These are phyloP conservation scores for Carex littledalei DNA, from an alignment of 176 grass and related monocot species.

Conservation along the genomic window DNA sequence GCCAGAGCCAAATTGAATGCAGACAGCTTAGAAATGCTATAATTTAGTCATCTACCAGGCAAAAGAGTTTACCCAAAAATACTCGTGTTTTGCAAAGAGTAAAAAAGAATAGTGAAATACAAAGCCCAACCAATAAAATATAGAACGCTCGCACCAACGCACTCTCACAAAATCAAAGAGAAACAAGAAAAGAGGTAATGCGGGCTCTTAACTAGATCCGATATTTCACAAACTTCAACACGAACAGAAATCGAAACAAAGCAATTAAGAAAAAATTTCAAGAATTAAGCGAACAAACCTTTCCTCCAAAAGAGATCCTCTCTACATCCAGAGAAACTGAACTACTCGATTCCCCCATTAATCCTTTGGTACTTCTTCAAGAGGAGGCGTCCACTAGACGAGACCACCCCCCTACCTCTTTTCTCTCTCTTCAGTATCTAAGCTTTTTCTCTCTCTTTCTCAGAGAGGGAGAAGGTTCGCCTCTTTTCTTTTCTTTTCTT, in stretches of 20 bases:
- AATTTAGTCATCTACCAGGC: neutral
- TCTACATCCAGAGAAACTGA: conserved; percentile 63
- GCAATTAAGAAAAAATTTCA: neutral
- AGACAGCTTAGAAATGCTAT: neutral
- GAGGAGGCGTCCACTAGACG: conserved; percentile 1
- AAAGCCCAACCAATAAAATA: neutral
- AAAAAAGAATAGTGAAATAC: conserved; percentile 3
- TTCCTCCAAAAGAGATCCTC: conserved; percentile 89
- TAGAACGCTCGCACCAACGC: neutral
- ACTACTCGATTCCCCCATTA: conserved; percentile 61
- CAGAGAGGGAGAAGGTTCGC: neutral
- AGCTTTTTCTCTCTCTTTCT: neutral
- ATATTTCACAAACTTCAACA: conserved; percentile 10
- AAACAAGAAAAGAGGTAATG: conserved; percentile 3
- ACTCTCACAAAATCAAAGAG: neutral
- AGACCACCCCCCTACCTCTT: neutral
- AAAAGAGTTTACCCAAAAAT: neutral
- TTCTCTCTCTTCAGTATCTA: neutral
- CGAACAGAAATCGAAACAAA: neutral
- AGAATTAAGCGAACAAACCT: conserved; percentile 36
- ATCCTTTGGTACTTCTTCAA: conserved; percentile 9
- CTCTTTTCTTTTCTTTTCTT: neutral
- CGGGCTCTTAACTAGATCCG: neutral
- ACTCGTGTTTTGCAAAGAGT: neutral
- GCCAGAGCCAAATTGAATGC: neutral